phyloP scores from a whole-genome alignment of 768 basidiomycete genomes.

The Lentinula aciculospora region DNA sequence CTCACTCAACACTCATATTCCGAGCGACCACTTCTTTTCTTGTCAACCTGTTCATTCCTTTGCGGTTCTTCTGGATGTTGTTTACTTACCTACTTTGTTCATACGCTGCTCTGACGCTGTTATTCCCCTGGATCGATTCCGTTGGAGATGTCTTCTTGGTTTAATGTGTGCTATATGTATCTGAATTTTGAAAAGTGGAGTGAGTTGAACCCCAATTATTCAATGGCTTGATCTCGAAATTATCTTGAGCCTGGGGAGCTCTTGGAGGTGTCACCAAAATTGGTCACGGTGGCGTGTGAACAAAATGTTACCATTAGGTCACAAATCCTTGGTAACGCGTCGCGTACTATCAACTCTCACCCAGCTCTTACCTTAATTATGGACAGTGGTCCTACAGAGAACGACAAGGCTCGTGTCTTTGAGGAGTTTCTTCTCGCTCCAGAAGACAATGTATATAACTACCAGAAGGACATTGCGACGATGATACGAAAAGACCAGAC shows the following conservation, averaged over 20 bases:
- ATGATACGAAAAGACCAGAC: slow-evolving; percentile 81
- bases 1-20: neutral
- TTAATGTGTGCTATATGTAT: neutral
- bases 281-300: slow-evolving; percentile 5
- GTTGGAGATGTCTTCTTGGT: neutral
- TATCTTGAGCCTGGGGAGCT: no score
- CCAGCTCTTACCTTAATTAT: slow-evolving; percentile 23
- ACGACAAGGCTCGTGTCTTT: slow-evolving; percentile 73
- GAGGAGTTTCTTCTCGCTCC: slow-evolving; percentile 72
- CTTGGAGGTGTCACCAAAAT: no score
- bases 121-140: neutral
- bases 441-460: slow-evolving; percentile 66
- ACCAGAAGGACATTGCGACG: slow-evolving; percentile 76
- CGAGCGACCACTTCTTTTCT: neutral
- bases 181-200: neutral
- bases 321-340: slow-evolving; percentile 3
- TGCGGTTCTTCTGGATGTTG: neutral
- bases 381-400: slow-evolving; percentile 35
- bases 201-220: no score
- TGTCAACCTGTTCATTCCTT: neutral
- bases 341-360: neutral
- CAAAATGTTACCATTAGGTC: neutral
- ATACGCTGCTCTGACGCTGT: no score
- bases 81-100: neutral
- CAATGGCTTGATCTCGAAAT: no score